These are phyloP conservation scores for Phytophthora megakarya DNA, from an alignment of 352 stramenopile genomes.

Conservation along the genomic window DNA sequence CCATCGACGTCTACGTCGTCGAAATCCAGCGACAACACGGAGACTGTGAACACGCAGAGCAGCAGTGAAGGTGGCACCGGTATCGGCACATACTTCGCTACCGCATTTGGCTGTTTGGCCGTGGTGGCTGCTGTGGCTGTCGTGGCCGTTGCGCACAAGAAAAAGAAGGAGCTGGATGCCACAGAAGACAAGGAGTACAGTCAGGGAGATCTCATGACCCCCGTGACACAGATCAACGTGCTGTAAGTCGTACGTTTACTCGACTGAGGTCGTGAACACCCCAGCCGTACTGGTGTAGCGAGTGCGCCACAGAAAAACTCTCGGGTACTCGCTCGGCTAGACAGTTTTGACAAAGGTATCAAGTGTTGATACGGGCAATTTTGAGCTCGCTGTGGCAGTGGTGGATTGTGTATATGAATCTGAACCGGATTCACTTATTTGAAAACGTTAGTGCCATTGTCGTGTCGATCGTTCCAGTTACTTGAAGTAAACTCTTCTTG, in stretches of 20 bases:
- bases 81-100: slow-evolving; percentile 21
- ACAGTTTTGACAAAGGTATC: slow-evolving; percentile 36
- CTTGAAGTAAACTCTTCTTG: too few species aligned
- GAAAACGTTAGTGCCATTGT: slow-evolving; percentile 19
- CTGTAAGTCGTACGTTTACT: slow-evolving; percentile 32
- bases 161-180: slow-evolving; percentile 58
- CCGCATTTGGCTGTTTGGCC: slow-evolving; percentile 21
- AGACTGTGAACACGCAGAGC: slow-evolving; percentile 28
- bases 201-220: slow-evolving; percentile 44
- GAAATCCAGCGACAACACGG: slow-evolving; percentile 3
- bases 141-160: slow-evolving; percentile 55
- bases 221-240: slow-evolving; percentile 51
- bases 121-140: slow-evolving; percentile 37
- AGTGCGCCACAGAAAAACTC: slow-evolving; percentile 15
- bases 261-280: slow-evolving; percentile 20
- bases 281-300: slow-evolving; percentile 17
- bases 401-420: slow-evolving; percentile 33
- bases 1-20: slow-evolving; percentile 21
- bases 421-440: slow-evolving; percentile 24
- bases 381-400: slow-evolving; percentile 14
- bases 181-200: slow-evolving; percentile 37
- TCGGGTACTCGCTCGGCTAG: slow-evolving; percentile 22
- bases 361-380: slow-evolving; percentile 32
- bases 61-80: neutral
- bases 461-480: too few species aligned